These are phyloP conservation scores for Tripidium arundinaceum DNA, from an alignment of 202 grass and related monocot species.

Conservation along the genomic window DNA sequence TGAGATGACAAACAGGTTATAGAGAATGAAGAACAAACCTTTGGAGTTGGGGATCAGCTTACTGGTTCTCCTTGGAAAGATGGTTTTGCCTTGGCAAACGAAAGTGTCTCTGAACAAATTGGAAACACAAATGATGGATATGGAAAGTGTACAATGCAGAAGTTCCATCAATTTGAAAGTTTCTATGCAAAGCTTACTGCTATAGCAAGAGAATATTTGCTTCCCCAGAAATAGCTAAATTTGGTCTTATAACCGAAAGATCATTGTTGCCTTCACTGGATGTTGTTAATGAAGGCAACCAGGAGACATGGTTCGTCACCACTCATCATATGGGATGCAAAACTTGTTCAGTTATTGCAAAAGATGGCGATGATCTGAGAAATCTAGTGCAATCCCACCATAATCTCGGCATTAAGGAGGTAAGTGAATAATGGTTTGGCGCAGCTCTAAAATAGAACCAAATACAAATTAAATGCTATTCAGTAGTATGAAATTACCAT, in stretches of 20 bases:
- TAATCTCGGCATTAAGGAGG: conserved; percentile 58
- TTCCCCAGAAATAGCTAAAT: conserved; percentile 78
- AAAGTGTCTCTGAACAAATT: conserved; percentile 48
- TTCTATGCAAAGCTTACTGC: conserved; percentile 70
- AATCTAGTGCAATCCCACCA: conserved; percentile 60
- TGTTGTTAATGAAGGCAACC: conserved; percentile 35
- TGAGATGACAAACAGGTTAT: conserved; percentile 68
- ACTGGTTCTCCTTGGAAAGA: conserved; percentile 54
- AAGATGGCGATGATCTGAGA: conserved; percentile 70
- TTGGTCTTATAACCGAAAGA: conserved; percentile 66
- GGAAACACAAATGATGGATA: conserved; percentile 38
- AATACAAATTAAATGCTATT: conserved; percentile 8
- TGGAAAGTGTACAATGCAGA: conserved; percentile 52
- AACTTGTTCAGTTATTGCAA: conserved; percentile 62
- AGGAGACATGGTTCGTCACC: conserved; percentile 61
- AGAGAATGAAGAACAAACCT: conserved; percentile 67
- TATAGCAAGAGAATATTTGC: conserved; percentile 80
- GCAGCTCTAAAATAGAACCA: conserved; percentile 9
- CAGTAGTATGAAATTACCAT: not conserved
- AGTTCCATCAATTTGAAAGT: conserved; percentile 66
- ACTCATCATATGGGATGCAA: conserved; percentile 65
- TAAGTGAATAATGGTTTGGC: conserved; percentile 33
- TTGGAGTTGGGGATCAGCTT: conserved; percentile 43
- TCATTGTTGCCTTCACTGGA: conserved; percentile 49
- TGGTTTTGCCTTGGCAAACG: conserved; percentile 77